phyloP scores from a whole-genome alignment of 169 alveolate species.

The Blepharisma undulans region DNA sequence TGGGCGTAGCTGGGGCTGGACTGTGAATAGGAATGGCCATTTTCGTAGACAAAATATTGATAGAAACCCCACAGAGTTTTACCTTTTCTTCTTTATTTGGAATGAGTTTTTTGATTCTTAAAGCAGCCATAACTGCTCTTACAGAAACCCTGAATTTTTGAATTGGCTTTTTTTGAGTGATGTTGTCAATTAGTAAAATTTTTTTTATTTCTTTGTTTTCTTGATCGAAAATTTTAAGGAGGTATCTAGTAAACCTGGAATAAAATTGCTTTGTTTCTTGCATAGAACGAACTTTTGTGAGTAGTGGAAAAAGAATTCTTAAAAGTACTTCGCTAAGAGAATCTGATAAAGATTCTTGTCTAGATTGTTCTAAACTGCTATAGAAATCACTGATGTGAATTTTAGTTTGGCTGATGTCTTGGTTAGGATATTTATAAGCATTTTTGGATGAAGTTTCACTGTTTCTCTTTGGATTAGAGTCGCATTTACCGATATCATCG shows the following conservation, averaged over 20 bases:
- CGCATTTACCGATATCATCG: neutral
- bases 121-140: neutral
- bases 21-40: neutral
- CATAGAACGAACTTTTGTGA: neutral
- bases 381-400: neutral
- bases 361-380: neutral
- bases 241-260: neutral
- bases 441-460: neutral
- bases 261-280: neutral
- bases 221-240: neutral
- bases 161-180: neutral
- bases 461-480: neutral
- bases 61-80: neutral
- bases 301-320: neutral
- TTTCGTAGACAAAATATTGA: neutral
- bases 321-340: neutral
- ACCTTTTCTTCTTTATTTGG: neutral
- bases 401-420: neutral
- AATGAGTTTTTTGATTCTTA: neutral
- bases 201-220: neutral
- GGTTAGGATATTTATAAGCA: neutral
- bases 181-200: neutral
- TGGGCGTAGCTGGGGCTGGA: neutral
- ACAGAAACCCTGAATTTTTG: neutral
- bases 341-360: neutral